Evolutionary conservation across 768 basidiomycete genomes (phyloP), one percentile per base, ranked within the genome.

Genomic region (Suillus occidentalis): DNA sequence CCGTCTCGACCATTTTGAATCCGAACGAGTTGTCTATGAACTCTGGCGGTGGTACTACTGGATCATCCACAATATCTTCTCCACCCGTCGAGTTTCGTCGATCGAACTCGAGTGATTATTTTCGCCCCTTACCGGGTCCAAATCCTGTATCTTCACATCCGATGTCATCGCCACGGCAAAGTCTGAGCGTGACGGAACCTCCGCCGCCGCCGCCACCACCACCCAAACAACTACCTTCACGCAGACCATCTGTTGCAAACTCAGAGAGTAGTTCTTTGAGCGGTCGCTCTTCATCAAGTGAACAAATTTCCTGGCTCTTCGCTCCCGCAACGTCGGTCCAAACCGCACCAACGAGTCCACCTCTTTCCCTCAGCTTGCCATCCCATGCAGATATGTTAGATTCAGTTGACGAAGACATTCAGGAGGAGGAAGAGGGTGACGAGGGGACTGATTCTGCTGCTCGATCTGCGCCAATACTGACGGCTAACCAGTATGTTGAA

Each of bases 401-500:
- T 6, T 42, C 58, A 42, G 58, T 59, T 31, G 40, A 59, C 12
- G 73, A 71, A 65, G 68, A 34, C 16, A 10, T 10, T 4, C 40
- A 28, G 18, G 58, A 59, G 25, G 76, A 75, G 59, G 70, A 67
- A 34, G 69, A 65, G 20, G 63, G 13, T 1, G 42, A 62, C 4
- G 13, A 56, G 25, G 69, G 66, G 61, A 34, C 66, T 20, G 72
- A 67, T 13, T 50, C 22, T 25, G 31, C 62, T 28, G 34, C 61
- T 9, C 72, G 76, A 40, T 42, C 63, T 1, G 6, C n/a, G 0
- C 22, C 66, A 25, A 63, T 66, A 12, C 62, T 69, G 22, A 63
- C 75, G 49, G 76, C 77, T 57, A 77, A 77, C 53, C 76, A 74
- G n/a, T 89, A 84, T 66, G 77, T 90, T 9, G 89, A 88, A 65